Percentiles rank a stretch among this genome's conserved stretches.
phyloP scores from a whole-genome alignment of 2,329 filamentous ascomycete species.

The Exophiala phaeomuriformis region DNA sequence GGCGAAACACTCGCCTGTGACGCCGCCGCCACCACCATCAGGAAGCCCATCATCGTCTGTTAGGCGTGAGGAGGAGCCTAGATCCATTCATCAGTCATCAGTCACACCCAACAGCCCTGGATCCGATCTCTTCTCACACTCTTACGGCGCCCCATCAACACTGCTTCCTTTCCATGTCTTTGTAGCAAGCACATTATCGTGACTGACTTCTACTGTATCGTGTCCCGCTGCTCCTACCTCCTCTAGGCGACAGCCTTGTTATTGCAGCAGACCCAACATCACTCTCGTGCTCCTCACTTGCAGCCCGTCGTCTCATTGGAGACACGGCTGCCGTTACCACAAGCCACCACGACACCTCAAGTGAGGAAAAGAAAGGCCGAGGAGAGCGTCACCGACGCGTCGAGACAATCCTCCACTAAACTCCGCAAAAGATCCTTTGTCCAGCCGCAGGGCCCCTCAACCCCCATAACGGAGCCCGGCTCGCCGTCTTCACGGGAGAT shows the following conservation, averaged over 20 bases:
- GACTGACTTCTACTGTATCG: background rate
- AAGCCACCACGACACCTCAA: slow-evolving; percentile 47
- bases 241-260: too few relatives aligned
- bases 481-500: slow-evolving; percentile 50
- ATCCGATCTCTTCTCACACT: background rate
- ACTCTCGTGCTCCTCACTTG: slow-evolving; percentile 10
- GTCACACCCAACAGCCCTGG: background rate
- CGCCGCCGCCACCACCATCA: background rate
- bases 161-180: background rate
- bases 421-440: slow-evolving; percentile 30
- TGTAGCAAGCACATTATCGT: background rate
- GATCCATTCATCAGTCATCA: background rate
- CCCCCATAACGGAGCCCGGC: slow-evolving; percentile 44
- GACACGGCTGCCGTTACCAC: slow-evolving; percentile 21
- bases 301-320: slow-evolving; percentile 25
- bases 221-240: too few relatives aligned
- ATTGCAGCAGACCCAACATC: background rate
- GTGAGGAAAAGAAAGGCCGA: slow-evolving; percentile 48
- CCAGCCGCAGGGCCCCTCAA: slow-evolving; percentile 33
- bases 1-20: background rate
- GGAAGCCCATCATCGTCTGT: background rate
- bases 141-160: background rate
- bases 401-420: slow-evolving; percentile 29
- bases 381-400: slow-evolving; percentile 34
- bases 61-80: background rate